Percentiles rank a stretch among this genome's conserved stretches.
phyloP scores from a whole-genome alignment of 2,329 filamentous ascomycete species.

The Lecanoromycetidae sp. region DNA sequence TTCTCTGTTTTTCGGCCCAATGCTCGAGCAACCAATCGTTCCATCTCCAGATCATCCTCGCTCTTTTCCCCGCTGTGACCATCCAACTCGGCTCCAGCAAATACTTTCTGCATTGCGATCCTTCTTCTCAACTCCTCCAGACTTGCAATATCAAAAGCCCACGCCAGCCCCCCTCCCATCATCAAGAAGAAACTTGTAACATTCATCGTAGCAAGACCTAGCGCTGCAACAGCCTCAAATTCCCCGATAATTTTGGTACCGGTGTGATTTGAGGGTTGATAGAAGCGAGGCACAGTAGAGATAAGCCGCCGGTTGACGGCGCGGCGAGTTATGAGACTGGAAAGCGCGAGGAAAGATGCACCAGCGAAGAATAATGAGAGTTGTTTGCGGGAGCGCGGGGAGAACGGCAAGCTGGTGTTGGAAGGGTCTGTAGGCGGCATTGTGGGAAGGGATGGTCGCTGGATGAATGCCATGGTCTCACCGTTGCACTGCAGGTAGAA shows the following conservation, averaged over 20 bases:
- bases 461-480: neutral
- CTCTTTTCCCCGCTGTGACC: too few species aligned
- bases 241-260: slow-evolving; percentile 44
- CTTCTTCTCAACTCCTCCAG: slow-evolving; percentile 55
- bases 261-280: slow-evolving; percentile 47
- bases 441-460: neutral
- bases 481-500: neutral
- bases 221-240: slow-evolving; percentile 66
- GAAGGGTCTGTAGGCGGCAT: neutral
- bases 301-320: slow-evolving; percentile 53
- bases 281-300: slow-evolving; percentile 57
- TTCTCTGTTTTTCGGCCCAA: too few species aligned
- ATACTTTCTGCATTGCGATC: too few species aligned
- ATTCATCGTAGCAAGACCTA: slow-evolving; percentile 79
- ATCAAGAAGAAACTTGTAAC: slow-evolving; percentile 65
- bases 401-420: neutral
- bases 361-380: slow-evolving; percentile 63
- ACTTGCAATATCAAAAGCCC: slow-evolving; percentile 63
- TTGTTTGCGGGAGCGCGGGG: slow-evolving; percentile 44
- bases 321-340: slow-evolving; percentile 58
- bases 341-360: slow-evolving; percentile 60
- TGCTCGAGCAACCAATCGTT: too few species aligned
- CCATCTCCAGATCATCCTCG: too few species aligned
- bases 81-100: too few species aligned
- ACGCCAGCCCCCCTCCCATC: slow-evolving; percentile 59